phyloP scores from a whole-genome alignment of 805 yeast species.

The Yamadazyma olivae region DNA sequence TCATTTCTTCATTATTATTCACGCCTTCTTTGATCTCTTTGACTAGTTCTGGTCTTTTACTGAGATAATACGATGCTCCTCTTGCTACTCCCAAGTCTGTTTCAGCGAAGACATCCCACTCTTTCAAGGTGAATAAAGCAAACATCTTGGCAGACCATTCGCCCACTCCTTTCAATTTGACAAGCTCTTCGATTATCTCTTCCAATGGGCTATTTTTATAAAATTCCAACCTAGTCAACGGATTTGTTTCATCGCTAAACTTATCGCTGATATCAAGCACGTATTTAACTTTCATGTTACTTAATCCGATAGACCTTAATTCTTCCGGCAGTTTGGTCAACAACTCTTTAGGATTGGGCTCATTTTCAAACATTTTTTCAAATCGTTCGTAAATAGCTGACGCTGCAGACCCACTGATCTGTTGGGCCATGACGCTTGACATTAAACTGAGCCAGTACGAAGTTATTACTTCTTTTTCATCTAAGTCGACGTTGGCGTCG shows the following conservation, averaged over 20 bases:
- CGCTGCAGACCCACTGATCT: constrained; percentile 81
- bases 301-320: constrained; percentile 65
- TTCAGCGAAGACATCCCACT: constrained; percentile 68
- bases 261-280: constrained; percentile 51
- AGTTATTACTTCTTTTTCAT: constrained; percentile 17
- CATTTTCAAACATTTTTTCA: constrained; percentile 23
- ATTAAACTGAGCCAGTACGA: constrained; percentile 37
- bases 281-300: constrained; percentile 65
- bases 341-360: constrained; percentile 53
- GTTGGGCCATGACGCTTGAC: constrained; percentile 60
- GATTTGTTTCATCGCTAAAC: constrained; percentile 40
- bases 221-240: constrained; percentile 28
- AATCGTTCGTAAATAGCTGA: constrained; percentile 54
- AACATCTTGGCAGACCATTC: constrained; percentile 92
- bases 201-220: constrained; percentile 39
- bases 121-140: constrained; percentile 61
- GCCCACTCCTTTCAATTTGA: constrained; percentile 67
- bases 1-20: constrained; percentile 33
- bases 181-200: constrained; percentile 47
- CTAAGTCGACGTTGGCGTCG: constrained; percentile 12
- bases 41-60: constrained; percentile 48
- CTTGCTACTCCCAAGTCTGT: constrained; percentile 85
- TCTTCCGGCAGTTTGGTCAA: constrained; percentile 39
- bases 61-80: constrained; percentile 67
- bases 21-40: constrained; percentile 37